Base-by-base conservation (phyloP, 768 basidiomycete genomes). In the Kwoniella sp. region DNA sequence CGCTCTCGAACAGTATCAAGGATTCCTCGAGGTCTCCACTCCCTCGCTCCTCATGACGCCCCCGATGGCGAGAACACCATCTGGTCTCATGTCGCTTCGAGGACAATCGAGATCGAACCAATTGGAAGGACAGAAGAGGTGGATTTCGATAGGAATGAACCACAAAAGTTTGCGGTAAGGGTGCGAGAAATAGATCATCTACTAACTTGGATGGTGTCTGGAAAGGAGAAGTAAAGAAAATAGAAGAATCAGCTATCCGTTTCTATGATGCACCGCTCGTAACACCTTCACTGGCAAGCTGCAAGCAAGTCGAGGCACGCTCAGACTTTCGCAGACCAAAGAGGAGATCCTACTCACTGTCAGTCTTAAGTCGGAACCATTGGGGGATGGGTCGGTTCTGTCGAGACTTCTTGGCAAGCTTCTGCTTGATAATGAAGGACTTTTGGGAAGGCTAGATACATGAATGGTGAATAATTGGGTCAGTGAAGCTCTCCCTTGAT, bases 351-450 rank as follows among this genome's bases (percentile, higher is more conserved):
- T 92, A 94, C 86, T 96, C 94, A 70, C 90, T 90, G 82, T 93
- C 95, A 76, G 90, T 87, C 87, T 96, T 97, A 68, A 94, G 70
- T 66, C 80, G 92, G 88, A 96, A 97, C 95, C 95, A 99, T 80
- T 97, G 95, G 71, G 95, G 96, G 68, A 99, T 97, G 68, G 95
- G 96, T 81, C 95, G 87, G 86, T 99, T 99, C 87, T 96, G 93
- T 79, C 92, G 89, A 67, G 85, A 82, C 67, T 92, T 92, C 87
- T 98, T 99, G 81, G 95, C 93, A 76, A 99, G 91, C 81, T 88
- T 94, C 82, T 89, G 89, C 86, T 99, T 99, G 82, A 90, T 93
- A 81, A 91, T 87, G 87, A 97, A 97, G 65, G 92, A 87, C 85
- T 99, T 99, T 89, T 97, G 92, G 81, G 95, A 97, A 83, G 95